Evolutionary conservation across 352 stramenopile species (phyloP), one percentile per base, ranked within the genome.

Genomic region (Globisporangium paddicum): DNA sequence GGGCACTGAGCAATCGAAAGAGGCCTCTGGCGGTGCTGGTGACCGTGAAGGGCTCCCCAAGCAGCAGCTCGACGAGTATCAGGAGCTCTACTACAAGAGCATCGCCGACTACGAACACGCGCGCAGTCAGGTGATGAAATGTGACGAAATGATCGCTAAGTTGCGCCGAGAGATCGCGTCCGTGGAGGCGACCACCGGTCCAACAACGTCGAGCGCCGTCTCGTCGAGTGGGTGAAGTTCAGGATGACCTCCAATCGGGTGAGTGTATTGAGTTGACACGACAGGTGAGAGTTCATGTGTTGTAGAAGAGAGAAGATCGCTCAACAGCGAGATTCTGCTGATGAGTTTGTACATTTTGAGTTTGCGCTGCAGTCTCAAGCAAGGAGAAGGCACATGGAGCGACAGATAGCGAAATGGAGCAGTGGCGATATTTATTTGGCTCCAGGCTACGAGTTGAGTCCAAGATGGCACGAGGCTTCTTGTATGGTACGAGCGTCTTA

Each of bases 81-180:
- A 53, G 26, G 19, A 38, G 5, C n/a, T 38, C 6, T 58, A 63
- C 32, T 10, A 34, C 18, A 18, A 14, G 6, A 58, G 48, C 37
- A 18, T 57, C 18, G 41, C 58, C 28, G 58, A 63, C 18, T 63
- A 46, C 23, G 38, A 63, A 28, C 48, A 57, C n/a, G 58, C 58
- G 18, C 26, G 18, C 19, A 42, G 30, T 5, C 49, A 63, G 28
- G 58, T 63, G 21, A 18, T 19, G 21, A 56, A 38, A 25, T 32
- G 58, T 25, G 50, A 63, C 18, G 38, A 49, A 8, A 30, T 41
- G 37, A 63, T 63, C 32, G 28, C 47, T 1, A 57, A 37, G 58
- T 10, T 63, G n/a, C 37, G 40, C 1, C 19, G 54, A n/a, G 37
- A 63, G 35, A 63, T 63, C 30, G 38, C 41, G n/a, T 44, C n/a